These are phyloP conservation scores for Hylodesmum podocarpum DNA, from an alignment of 306 rosid genomes.

Conservation along the genomic window DNA sequence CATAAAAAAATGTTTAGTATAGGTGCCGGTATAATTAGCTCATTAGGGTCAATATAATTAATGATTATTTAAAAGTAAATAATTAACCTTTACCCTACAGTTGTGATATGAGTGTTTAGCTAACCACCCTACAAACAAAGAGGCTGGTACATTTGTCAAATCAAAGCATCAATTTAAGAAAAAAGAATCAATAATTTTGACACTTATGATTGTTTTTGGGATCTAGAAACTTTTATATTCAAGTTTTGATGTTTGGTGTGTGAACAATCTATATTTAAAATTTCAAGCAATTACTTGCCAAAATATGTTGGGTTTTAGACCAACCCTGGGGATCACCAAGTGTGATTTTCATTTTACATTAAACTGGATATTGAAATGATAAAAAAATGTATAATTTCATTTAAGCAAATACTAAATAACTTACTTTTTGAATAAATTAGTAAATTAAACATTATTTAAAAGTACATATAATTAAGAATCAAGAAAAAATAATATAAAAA, in stretches of 20 bases:
- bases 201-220: neutral
- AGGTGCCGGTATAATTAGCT: neutral
- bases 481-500: too few species aligned
- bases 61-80: neutral
- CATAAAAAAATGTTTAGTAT: neutral
- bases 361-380: too few species aligned
- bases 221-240: too few species aligned
- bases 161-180: neutral
- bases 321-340: too few species aligned
- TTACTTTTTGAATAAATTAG: too few species aligned
- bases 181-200: neutral
- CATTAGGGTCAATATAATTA: neutral
- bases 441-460: too few species aligned
- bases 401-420: too few species aligned
- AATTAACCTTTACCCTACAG: neutral
- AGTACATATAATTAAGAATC: too few species aligned
- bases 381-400: too few species aligned
- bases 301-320: neutral
- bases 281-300: neutral
- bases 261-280: neutral
- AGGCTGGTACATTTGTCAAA: neutral
- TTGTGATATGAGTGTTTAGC: neutral
- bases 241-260: neutral
- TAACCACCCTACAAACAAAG: neutral
- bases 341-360: too few species aligned